Evolutionary conservation across 2,329 filamentous ascomycete genomes (phyloP), one percentile per base, ranked within the genome.

Genomic region (Ascochyta pisi): DNA sequence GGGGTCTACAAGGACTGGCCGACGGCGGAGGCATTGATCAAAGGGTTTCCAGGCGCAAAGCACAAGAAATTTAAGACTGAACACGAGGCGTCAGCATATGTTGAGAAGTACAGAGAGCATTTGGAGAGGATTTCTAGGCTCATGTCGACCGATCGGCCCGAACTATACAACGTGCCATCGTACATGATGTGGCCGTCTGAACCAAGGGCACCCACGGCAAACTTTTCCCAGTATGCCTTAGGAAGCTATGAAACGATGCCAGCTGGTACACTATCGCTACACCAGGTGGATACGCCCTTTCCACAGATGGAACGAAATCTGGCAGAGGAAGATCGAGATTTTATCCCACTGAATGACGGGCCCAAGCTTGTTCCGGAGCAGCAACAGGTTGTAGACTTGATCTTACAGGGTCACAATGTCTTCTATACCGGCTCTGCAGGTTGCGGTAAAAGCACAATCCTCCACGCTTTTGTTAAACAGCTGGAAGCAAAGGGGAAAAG

Each of bases 1-100:
- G 86, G 85, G 2, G 83, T 89, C 4, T 88, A 88, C 69, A 83
- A 81, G 2, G 81, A 83, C 45, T 88, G 92, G 92, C 75, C 82
- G 12, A 84, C 86, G 29, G 91, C 89, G 8, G 81, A 88, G 56
- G 79, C 85, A 61, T 89, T 93, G 62, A 90, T 95, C 57, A 84
- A 81, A 26, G 90, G 89, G 1, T 88, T 87, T 71, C 88, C 88
- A 64, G 86, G 86, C 4, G 83, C 85, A 6, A 85, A 83, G 57
- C 84, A 80, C 49, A 78, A 76, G 63, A 74, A 71, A 2, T 83
- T 83, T 54, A 66, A 74, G 34, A 81, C 76, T 8, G 62, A 69
- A 23, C 81, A 81, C 48, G 91, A 95, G 73, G 94, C 94, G 0
- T 86, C 93, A 68, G 84, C 84, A n/a, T 97, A 90, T 71, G 89